These are phyloP conservation scores for Hirsutella rhossiliensis DNA, from an alignment of 2,329 filamentous ascomycete genomes.

Conservation along the genomic window DNA sequence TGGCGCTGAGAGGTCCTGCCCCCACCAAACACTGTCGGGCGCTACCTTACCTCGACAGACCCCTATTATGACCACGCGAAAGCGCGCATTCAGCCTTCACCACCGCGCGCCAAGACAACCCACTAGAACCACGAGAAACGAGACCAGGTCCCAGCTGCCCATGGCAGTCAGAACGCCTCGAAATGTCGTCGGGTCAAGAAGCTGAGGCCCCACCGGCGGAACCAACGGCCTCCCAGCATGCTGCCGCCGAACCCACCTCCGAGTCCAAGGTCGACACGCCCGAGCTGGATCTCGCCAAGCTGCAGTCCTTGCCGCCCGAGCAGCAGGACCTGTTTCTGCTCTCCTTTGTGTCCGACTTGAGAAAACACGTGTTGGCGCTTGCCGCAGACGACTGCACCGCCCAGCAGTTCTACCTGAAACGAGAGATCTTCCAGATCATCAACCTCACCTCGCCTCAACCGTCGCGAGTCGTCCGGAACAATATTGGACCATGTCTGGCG, in stretches of 20 bases:
- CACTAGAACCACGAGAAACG: too few species aligned
- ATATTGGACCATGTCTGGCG: constrained; percentile 72
- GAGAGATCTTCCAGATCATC: constrained; percentile 87
- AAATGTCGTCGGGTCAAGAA: constrained; percentile 25
- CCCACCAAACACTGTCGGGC: too few species aligned
- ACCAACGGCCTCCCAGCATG: constrained; percentile 10
- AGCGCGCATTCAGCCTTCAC: too few species aligned
- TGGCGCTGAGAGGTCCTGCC: too few species aligned
- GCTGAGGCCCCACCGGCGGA: constrained; percentile 17
- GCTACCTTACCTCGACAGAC: too few species aligned
- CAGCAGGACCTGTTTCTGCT: constrained; percentile 93
- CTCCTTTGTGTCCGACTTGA: constrained; percentile 74
- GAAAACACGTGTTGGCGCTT: constrained; percentile 65
- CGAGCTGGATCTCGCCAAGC: constrained; percentile 81
- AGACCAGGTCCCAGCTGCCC: constrained; percentile 3
- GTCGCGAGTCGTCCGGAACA: constrained; percentile 81
- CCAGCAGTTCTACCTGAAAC: constrained; percentile 86
- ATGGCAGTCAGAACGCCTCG: constrained; percentile 8
- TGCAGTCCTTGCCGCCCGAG: constrained; percentile 79
- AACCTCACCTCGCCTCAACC: constrained; percentile 74
- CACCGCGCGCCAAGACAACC: too few species aligned
- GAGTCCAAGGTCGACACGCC: constrained; percentile 41
- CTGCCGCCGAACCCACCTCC: constrained; percentile 19
- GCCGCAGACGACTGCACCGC: constrained; percentile 70
- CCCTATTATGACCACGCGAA: too few species aligned